Evolutionary conservation across 257 asterid genomes (phyloP).

Genomic region (Scutellaria baicalensis): DNA sequence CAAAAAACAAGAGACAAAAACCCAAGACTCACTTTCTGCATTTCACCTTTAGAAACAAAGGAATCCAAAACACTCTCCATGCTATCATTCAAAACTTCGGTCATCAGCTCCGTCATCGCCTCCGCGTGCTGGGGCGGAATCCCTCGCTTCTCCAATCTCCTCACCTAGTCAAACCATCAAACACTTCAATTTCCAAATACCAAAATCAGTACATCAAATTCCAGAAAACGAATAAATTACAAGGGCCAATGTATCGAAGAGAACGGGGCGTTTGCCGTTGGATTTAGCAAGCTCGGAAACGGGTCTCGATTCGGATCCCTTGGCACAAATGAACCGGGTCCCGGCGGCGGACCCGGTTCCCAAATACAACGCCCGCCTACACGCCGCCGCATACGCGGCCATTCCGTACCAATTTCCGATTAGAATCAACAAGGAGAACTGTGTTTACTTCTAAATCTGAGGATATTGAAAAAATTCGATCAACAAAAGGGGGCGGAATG

Average conservation of each 20-base stretch:
- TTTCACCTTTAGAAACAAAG: conserved; percentile 70
- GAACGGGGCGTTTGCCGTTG: conserved; percentile 57
- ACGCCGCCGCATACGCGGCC: conserved; percentile 56
- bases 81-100: conserved; percentile 66
- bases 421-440: neutral
- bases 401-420: conserved; percentile 11
- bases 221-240: conserved; percentile 24
- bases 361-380: conserved; percentile 32
- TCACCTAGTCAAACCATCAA: conserved; percentile 40
- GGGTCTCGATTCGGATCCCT: conserved; percentile 24
- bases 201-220: neutral
- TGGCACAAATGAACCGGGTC: conserved; percentile 12
- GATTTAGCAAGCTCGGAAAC: conserved; percentile 45
- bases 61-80: conserved; percentile 68
- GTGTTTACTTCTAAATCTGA: neutral
- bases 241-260: conserved; percentile 88
- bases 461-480: too few relatives aligned
- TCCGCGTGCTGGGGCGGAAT: conserved; percentile 85
- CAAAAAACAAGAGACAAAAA: neutral
- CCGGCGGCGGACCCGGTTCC: conserved; percentile 21
- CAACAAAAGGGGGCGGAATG: conserved; percentile 13
- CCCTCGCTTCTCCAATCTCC: conserved; percentile 79
- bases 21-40: conserved; percentile 48
- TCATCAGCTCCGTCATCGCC: conserved; percentile 72
- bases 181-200: neutral